Base-by-base conservation (phyloP, 1,284 basidiomycete species). In the Neotropicomus parvogracilis region DNA sequence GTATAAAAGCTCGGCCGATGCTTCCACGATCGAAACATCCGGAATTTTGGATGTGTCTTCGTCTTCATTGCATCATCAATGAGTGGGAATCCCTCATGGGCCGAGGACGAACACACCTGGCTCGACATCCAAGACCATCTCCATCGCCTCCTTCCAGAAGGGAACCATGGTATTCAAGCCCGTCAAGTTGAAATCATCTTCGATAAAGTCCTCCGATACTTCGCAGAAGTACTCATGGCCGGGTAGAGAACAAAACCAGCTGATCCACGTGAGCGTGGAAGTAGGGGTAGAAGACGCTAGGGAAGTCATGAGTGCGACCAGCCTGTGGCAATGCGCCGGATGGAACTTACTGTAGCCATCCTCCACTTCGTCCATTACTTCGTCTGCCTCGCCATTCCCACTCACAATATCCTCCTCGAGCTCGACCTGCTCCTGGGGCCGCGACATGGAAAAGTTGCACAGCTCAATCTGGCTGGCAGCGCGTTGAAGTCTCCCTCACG, bases 101-200 rank as follows among this genome's bases (percentile, higher is more conserved):
- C 46, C 51, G 44, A 52, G 49, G 52, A 46, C n/a, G 14, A 38
- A 60, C 84, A 67, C 69, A 94, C 93, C 93, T 73, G 97, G 92
- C 73, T 99, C 97, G 44, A 99, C 95, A 70, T 99, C 97, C 52
- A 99, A 73, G n/a, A 99, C 94, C 97, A 99, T 99, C 74, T 99
- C 97, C 82, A 99, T 87, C 24, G 97, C 97, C 69, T 99, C 97
- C 70, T 97, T 95, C 92, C 97, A 99, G 67, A 99, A 99, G 9
- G 97, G 88, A 27, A 99, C 95, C 78, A 97, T 87, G 16, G 83
- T 80, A 66, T 94, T 95, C 56, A 99, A 72, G 2, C 97, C 97
- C 1, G 97, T 99, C 46, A 99, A 75, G 73, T 99, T 99, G 74
- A 99, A 99, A 68, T 99, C 97, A 71, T 99, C 97, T 68, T 99